Percentiles rank a stretch among this genome's conserved stretches.
Evolutionary conservation across 805 yeast species (phyloP).

Genomic region (Dipodascus geniculatus): DNA sequence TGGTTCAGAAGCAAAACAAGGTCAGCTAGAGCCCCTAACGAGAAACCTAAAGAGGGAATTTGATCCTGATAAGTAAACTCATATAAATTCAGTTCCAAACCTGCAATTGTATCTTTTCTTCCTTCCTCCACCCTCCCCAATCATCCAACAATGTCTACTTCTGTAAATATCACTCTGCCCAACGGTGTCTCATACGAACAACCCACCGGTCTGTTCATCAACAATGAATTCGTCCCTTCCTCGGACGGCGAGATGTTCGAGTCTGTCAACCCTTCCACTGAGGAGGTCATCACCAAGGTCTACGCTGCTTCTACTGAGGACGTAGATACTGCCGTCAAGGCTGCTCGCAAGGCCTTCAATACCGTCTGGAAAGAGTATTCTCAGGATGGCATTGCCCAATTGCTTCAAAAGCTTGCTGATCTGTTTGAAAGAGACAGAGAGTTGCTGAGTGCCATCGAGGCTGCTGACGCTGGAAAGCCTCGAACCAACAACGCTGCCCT

Average conservation of each 20-base stretch:
- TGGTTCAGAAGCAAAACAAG: no score
- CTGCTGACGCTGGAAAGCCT: conserved; percentile 86
- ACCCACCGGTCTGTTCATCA: conserved; percentile 75
- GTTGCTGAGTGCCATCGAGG: conserved; percentile 65
- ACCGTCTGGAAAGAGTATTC: conserved; percentile 57
- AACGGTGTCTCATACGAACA: conserved; percentile 64
- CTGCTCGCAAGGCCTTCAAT: conserved; percentile 70
- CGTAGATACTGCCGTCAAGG: conserved; percentile 74
- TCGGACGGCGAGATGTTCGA: conserved; percentile 47
- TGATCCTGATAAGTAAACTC: no score
- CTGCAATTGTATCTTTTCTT: neutral
- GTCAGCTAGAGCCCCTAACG: no score
- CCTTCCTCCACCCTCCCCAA: neutral
- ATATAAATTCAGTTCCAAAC: no score
- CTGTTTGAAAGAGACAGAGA: conserved; percentile 63
- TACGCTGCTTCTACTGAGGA: conserved; percentile 72
- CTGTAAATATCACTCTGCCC: conserved; percentile 32
- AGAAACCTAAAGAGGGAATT: no score
- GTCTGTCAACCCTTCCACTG: conserved; percentile 61
- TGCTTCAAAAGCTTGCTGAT: conserved; percentile 63
- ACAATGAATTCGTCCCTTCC: conserved; percentile 61
- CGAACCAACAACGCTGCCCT: conserved; percentile 45
- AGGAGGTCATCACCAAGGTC: conserved; percentile 53
- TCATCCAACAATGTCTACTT: conserved; percentile 8
- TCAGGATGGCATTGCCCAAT: conserved; percentile 54